Percentiles rank a stretch among this genome's conserved stretches.
phyloP scores from a whole-genome alignment of 139 green algal species.

The Picochlorum sp. region DNA sequence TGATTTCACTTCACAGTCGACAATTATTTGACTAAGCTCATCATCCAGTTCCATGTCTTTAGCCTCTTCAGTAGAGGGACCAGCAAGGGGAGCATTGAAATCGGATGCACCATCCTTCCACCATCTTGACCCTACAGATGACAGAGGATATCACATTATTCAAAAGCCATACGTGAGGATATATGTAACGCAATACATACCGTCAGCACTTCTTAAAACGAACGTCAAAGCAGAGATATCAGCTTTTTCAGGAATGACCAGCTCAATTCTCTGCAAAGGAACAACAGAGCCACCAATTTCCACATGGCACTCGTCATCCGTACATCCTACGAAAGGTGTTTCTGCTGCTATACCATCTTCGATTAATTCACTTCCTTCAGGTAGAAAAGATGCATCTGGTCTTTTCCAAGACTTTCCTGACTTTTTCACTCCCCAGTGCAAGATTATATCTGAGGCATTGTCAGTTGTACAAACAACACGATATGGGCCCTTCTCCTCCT shows the following conservation, averaged over 20 bases:
- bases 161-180: background rate
- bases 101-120: slow-evolving; percentile 72
- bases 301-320: slow-evolving; percentile 33
- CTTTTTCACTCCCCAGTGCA: slow-evolving; percentile 77
- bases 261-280: slow-evolving; percentile 57
- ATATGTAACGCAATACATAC: no score
- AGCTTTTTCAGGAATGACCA: slow-evolving; percentile 42
- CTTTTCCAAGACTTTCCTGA: slow-evolving; percentile 26
- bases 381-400: slow-evolving; percentile 9
- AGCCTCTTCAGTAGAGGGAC: background rate
- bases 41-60: slow-evolving; percentile 15
- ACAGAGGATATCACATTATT: background rate
- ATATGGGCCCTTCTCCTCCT: slow-evolving; percentile 4
- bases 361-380: slow-evolving; percentile 4
- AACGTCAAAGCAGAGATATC: slow-evolving; percentile 43
- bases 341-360: slow-evolving; percentile 35
- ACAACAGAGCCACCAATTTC: slow-evolving; percentile 33
- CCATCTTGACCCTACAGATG: slow-evolving; percentile 69
- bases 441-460: slow-evolving; percentile 37
- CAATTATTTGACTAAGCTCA: slow-evolving; percentile 56
- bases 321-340: slow-evolving; percentile 37
- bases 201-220: slow-evolving; percentile 60
- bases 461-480: slow-evolving; percentile 58
- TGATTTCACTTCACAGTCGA: slow-evolving; percentile 64
- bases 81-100: slow-evolving; percentile 66